A percentile compares a stretch with the other conserved stretches of the same genome.
Conservation (phyloP, 1,139 yeast species). For the Saccharomyces hybrid region DNA sequence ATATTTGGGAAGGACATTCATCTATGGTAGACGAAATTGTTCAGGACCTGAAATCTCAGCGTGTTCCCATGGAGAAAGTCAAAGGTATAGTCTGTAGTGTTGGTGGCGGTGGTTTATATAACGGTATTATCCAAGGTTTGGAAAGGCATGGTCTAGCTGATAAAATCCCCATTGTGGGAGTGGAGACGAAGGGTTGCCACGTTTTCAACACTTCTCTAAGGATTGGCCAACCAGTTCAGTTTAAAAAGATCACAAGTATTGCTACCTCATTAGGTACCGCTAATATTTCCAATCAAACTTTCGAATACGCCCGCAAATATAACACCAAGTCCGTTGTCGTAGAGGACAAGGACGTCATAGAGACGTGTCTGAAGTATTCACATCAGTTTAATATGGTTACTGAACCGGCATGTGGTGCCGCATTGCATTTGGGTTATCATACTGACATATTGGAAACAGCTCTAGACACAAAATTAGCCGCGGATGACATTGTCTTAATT, state of each 20-base stretch:
- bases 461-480: conserved; percentile 31
- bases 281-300: conserved; percentile 41
- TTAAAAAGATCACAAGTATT: conserved; percentile 44
- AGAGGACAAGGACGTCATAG: conserved; percentile 48
- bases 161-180: conserved; percentile 43
- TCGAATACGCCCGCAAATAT: conserved; percentile 36
- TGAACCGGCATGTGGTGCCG: conserved; percentile 76
- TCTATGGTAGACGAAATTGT: conserved; percentile 51
- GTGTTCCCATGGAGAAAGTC: conserved; percentile 30
- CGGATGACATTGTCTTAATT: conserved; percentile 47
- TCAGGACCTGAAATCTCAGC: conserved; percentile 33
- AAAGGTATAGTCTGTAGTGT: conserved; percentile 59
- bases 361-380: conserved; percentile 45
- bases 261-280: conserved; percentile 61
- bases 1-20: conserved; percentile 65
- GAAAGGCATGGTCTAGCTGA: conserved; percentile 35
- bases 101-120: conserved; percentile 71
- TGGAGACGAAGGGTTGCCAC: conserved; percentile 58
- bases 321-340: conserved; percentile 42
- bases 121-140: conserved; percentile 55
- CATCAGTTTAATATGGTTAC: conserved; percentile 44
- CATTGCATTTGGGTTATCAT: conserved; percentile 46
- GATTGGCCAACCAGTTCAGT: conserved; percentile 39
- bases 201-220: conserved; percentile 44
- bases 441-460: conserved; percentile 33